phyloP scores from a whole-genome alignment of 768 basidiomycete genomes.

The Tricholoma terreum region DNA sequence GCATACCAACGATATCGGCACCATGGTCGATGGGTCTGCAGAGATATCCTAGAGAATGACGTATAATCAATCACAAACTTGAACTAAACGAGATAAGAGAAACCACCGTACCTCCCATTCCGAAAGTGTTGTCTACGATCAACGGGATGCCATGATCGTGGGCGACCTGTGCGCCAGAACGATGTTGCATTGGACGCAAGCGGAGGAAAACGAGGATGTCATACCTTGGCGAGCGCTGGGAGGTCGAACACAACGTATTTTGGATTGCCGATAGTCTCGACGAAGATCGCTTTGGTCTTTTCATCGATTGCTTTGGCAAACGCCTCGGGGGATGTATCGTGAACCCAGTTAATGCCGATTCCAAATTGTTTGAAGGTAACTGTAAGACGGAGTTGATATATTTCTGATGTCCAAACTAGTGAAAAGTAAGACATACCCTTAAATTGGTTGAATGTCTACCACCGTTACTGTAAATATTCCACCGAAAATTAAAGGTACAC shows the following conservation, averaged over 20 bases:
- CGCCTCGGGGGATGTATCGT: slow-evolving; percentile 48
- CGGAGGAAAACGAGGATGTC: not conserved
- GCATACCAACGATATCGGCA: slow-evolving; percentile 70
- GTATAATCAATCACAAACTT: slow-evolving; percentile 14
- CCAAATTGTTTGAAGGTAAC: slow-evolving; percentile 69
- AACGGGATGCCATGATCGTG: slow-evolving; percentile 71
- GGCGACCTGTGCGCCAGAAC: slow-evolving; percentile 47
- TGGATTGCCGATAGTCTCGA: slow-evolving; percentile 81
- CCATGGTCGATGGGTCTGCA: slow-evolving; percentile 68
- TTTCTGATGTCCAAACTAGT: slow-evolving; percentile 11
- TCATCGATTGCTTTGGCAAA: slow-evolving; percentile 71
- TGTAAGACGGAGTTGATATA: slow-evolving; percentile 14
- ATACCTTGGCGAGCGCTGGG: slow-evolving; percentile 64
- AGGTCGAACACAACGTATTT: slow-evolving; percentile 67
- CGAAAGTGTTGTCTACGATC: slow-evolving; percentile 81
- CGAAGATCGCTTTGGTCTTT: slow-evolving; percentile 72
- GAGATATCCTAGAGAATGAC: slow-evolving; percentile 46
- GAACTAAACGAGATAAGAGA: not conserved
- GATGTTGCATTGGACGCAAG: not conserved
- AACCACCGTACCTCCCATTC: slow-evolving; percentile 52
- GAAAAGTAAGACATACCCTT: slow-evolving; percentile 37
- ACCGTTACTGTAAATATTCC: not conserved
- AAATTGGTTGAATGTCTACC: slow-evolving; percentile 69
- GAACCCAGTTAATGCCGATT: slow-evolving; percentile 64
- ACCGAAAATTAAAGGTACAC: not conserved